A percentile compares a stretch with the other conserved stretches of the same genome.
Evolutionary conservation across 805 yeast species (phyloP).

Genomic region (Ogataea pini): DNA sequence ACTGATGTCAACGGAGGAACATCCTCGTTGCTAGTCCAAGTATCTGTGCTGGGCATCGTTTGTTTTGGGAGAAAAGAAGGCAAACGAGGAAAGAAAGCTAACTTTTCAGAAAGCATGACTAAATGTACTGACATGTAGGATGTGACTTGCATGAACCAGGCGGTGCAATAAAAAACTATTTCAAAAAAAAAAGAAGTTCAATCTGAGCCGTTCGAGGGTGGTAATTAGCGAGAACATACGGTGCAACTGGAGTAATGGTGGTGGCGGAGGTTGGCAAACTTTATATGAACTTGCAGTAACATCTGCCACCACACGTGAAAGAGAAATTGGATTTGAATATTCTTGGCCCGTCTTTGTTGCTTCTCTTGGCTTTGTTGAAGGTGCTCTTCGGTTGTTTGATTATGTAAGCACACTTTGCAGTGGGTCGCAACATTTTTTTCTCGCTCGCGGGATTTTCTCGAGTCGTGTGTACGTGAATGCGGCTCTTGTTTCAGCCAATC

Average conservation of each 20-base stretch:
- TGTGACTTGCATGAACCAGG: constrained; percentile 3
- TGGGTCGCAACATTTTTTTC: no score
- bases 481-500: constrained; percentile 1
- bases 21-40: not conserved
- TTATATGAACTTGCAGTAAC: no score
- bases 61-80: not conserved
- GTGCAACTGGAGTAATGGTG: no score
- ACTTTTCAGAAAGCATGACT: not conserved
- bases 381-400: no score
- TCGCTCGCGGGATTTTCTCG: not conserved
- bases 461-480: not conserved
- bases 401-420: no score
- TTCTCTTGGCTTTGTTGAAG: no score
- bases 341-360: no score
- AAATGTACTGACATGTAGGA: not conserved
- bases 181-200: not conserved
- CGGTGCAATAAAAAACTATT: not conserved
- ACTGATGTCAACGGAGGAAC: not conserved
- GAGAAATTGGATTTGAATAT: no score
- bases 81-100: not conserved
- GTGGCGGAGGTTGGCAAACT: no score
- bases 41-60: not conserved
- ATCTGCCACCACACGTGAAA: no score
- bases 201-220: no score
- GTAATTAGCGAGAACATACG: no score